These are phyloP conservation scores for Backusella australiensis DNA, from an alignment of 192 early-diverging fungal genomes.

Conservation along the genomic window DNA sequence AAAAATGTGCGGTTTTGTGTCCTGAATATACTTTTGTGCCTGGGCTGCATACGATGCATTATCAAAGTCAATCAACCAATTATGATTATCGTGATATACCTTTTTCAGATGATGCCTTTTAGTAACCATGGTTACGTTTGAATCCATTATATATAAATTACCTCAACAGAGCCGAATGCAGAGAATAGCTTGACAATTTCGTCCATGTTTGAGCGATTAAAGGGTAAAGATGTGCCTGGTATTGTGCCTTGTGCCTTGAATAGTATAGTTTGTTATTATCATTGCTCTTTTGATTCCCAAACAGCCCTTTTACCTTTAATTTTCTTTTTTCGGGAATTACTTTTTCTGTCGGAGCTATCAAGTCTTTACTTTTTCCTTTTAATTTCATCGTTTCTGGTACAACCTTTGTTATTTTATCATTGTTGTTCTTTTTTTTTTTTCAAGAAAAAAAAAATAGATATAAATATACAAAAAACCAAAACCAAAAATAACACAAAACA, in stretches of 20 bases:
- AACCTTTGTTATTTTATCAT: slow-evolving; percentile 1
- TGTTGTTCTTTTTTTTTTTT: background rate
- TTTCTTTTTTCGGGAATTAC: background rate
- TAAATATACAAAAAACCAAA: background rate
- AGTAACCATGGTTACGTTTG: background rate
- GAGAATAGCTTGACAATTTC: slow-evolving; percentile 46
- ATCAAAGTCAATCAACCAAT: slow-evolving; percentile 54
- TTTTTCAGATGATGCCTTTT: slow-evolving; percentile 13
- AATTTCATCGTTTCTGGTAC: background rate
- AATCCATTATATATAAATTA: slow-evolving; percentile 11
- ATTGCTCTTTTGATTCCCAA: background rate
- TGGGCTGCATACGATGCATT: slow-evolving; percentile 34
- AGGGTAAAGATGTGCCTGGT: slow-evolving; percentile 30
- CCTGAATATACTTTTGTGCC: slow-evolving; percentile 33
- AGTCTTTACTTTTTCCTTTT: slow-evolving; percentile 6
- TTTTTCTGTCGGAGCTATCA: background rate
- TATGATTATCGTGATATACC: slow-evolving; percentile 48
- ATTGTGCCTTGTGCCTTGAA: slow-evolving; percentile 1
- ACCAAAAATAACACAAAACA: background rate
- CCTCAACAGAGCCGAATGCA: slow-evolving; percentile 41
- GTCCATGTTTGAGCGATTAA: slow-evolving; percentile 42
- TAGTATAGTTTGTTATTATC: background rate
- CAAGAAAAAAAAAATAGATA: background rate
- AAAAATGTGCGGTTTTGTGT: slow-evolving; percentile 35
- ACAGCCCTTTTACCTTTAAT: background rate